phyloP scores from a whole-genome alignment of 805 yeast species.

The Candida nanaspora region DNA sequence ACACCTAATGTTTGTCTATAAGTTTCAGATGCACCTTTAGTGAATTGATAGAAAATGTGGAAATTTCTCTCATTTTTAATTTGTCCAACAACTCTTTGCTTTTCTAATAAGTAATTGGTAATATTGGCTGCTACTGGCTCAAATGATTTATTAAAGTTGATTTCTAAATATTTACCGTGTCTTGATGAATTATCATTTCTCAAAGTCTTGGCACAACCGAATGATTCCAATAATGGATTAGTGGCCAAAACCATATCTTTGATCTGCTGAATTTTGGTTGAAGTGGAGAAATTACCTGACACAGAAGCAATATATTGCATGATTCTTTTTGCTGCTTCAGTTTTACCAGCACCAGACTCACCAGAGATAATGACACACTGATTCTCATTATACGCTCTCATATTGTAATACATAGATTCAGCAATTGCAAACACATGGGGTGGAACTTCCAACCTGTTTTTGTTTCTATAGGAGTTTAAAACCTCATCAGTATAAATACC shows the following conservation, averaged over 20 bases:
- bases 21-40: slow-evolving; percentile 80
- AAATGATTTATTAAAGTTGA: slow-evolving; percentile 69
- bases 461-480: slow-evolving; percentile 74
- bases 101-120: slow-evolving; percentile 89
- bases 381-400: slow-evolving; percentile 88
- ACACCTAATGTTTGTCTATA: slow-evolving; percentile 84
- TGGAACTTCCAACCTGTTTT: slow-evolving; percentile 91
- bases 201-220: slow-evolving; percentile 90
- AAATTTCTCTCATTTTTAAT: slow-evolving; percentile 89
- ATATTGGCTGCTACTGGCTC: slow-evolving; percentile 95
- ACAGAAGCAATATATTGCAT: slow-evolving; percentile 96
- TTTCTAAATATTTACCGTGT: slow-evolving; percentile 91
- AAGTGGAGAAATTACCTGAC: slow-evolving; percentile 57
- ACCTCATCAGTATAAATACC: slow-evolving; percentile 88
- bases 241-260: slow-evolving; percentile 98
- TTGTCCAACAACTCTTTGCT: slow-evolving; percentile 96
- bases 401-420: slow-evolving; percentile 90
- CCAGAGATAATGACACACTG: slow-evolving; percentile 98
- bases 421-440: slow-evolving; percentile 99
- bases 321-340: slow-evolving; percentile 96
- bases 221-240: slow-evolving; percentile 83
- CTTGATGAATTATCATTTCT: slow-evolving; percentile 86
- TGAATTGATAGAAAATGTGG: slow-evolving; percentile 93
- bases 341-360: slow-evolving; percentile 97
- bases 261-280: slow-evolving; percentile 71